These are phyloP conservation scores for Candida berthetii DNA, from an alignment of 805 yeast genomes.

Conservation along the genomic window DNA sequence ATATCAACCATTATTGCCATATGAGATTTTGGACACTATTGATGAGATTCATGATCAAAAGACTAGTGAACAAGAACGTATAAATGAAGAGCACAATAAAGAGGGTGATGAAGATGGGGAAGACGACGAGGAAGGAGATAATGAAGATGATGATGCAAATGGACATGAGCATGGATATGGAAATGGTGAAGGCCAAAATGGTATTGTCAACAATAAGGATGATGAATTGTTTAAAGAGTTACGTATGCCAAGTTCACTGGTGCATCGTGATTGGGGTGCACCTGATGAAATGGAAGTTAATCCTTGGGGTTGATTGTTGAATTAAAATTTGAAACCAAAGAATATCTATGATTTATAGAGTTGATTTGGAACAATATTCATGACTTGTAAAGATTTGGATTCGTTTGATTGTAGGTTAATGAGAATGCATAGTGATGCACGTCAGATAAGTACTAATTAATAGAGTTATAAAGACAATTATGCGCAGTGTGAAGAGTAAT, in stretches of 20 bases:
- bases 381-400: too few species aligned
- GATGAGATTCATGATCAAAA: conserved; percentile 57
- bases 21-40: conserved; percentile 61
- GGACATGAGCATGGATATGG: conserved; percentile 6
- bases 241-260: conserved; percentile 41
- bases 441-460: too few species aligned
- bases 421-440: too few species aligned
- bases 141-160: conserved; percentile 4
- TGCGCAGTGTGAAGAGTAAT: too few species aligned
- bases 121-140: conserved; percentile 9
- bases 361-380: too few species aligned
- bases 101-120: conserved; percentile 11
- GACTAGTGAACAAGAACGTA: conserved; percentile 10
- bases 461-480: too few species aligned
- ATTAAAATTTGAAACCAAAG: background rate
- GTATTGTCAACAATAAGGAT: conserved; percentile 22
- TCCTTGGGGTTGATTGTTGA: conserved; percentile 45
- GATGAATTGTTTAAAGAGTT: conserved; percentile 44
- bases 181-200: conserved; percentile 4
- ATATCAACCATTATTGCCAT: conserved; percentile 70
- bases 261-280: conserved; percentile 48
- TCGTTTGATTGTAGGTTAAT: too few species aligned
- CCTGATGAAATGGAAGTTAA: conserved; percentile 44
- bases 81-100: conserved; percentile 13
- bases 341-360: background rate